Base-by-base conservation (phyloP, 2,329 filamentous ascomycete species). In the Colletotrichum cereale region DNA sequence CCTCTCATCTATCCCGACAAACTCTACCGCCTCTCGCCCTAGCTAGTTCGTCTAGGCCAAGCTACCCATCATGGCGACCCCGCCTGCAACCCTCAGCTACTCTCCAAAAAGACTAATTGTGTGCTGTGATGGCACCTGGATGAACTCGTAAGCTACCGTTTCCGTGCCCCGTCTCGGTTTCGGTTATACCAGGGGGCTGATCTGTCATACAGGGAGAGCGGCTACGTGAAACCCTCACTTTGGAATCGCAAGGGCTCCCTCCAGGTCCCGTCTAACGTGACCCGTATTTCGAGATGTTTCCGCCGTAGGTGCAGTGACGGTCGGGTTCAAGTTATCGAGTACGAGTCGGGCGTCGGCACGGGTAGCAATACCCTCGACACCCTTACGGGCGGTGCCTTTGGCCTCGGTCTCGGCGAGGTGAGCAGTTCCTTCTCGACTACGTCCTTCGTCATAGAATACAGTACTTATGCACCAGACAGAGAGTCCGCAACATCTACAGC, bases 341-440 rank as follows among this genome's bases (percentile, higher is more conserved):
- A 91, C 76, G 87, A 90, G 76, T 87, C 87, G 11, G 89, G 89
- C 26, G 87, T 91, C 36, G 89, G 89, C 21, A 88, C 87, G 3
- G 85, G 85, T 1, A 84, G 84, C 73, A 84, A 83, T 55, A 73
- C 82, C 38, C 66, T 88, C n/a, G 86, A 88, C 67, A 81, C 82
- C 55, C 73, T 90, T 21, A 84, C 85, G 0, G 87, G 88, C 7
- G 88, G 88, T 53, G 85, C 86, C 2, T 88, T 89, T 75, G 87
- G 88, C 2, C 78, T 83, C 21, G 87, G 88, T 1, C 84, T 90
- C 52, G 82, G 84, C 34, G 87, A 89, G 80, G 86, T 86, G 69
- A 64, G 81, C 44, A 34, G 8, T 24, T 12, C 0, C 26, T 7
- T 44, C 14, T 48, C 6, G 34, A n/a, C 16, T 38, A 16, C 3